These are phyloP conservation scores for Spirogloea muscicola DNA, from an alignment of 139 green algal species.

Conservation along the genomic window DNA sequence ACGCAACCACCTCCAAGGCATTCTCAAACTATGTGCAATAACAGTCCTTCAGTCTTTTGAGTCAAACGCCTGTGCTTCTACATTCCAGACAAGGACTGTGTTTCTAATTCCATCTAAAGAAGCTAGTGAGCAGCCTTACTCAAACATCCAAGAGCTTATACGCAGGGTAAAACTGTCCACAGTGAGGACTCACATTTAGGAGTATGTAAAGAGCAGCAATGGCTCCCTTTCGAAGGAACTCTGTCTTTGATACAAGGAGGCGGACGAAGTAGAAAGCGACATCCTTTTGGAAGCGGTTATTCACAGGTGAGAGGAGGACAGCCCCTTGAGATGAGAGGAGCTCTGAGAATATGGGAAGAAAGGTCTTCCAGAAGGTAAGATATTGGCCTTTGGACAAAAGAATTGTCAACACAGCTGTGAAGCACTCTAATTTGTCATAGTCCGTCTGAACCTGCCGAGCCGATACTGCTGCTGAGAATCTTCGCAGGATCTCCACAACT, in stretches of 20 bases:
- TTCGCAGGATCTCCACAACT: conserved; percentile 23
- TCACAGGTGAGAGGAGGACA: neutral
- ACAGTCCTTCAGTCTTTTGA: too few species aligned
- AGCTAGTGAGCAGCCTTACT: too few species aligned
- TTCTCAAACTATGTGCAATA: too few species aligned
- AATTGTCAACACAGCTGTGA: neutral
- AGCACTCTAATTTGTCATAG: conserved; percentile 29
- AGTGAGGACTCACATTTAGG: too few species aligned
- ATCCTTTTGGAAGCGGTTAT: conserved; percentile 24
- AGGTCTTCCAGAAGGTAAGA: conserved; percentile 22
- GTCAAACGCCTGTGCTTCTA: too few species aligned
- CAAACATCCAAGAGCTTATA: too few species aligned
- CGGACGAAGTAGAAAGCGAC: conserved; percentile 26
- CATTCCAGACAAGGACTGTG: too few species aligned
- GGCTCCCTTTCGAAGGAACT: conserved; percentile 8
- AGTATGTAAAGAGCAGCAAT: too few species aligned
- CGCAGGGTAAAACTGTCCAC: too few species aligned
- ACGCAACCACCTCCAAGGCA: too few species aligned
- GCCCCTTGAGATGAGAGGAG: conserved; percentile 14
- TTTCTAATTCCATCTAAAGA: too few species aligned
- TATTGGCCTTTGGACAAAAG: conserved; percentile 18
- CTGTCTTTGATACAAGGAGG: conserved; percentile 8
- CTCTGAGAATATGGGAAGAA: neutral
- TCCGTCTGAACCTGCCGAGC: conserved; percentile 10
- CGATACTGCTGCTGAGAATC: conserved; percentile 9